phyloP scores from a whole-genome alignment of 371 early-diverging fungal genomes.

The Actinomortierella wolfii region DNA sequence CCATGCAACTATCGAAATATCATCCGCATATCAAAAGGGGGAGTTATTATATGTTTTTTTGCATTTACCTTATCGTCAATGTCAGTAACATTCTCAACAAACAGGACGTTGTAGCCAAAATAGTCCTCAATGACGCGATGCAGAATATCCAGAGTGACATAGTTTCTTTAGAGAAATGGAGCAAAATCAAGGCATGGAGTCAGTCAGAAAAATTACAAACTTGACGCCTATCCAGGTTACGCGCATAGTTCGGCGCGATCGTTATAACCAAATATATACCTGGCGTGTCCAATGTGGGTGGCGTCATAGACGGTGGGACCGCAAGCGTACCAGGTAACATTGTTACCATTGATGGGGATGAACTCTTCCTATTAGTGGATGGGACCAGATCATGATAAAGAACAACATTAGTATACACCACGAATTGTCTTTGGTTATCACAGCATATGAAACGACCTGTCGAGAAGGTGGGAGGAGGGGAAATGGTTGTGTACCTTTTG shows the following conservation, averaged over 20 bases:
- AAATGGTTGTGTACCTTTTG: conserved; percentile 46
- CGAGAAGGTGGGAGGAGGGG: too few species aligned
- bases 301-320: conserved; percentile 99
- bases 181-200: conserved; percentile 1
- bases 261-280: conserved; percentile 34
- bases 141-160: conserved; percentile 95
- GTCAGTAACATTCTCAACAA: conserved; percentile 99
- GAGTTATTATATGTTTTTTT: background rate
- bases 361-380: conserved; percentile 75
- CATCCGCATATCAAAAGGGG: too few species aligned
- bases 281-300: conserved; percentile 99
- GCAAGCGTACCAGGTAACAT: conserved; percentile 97
- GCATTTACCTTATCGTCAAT: conserved; percentile 96
- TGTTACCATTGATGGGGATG: conserved; percentile 77
- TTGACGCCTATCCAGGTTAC: too few species aligned
- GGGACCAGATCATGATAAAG: too few species aligned
- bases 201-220: conserved; percentile 6
- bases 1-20: too few species aligned
- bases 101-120: conserved; percentile 93
- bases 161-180: conserved; percentile 73
- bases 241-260: too few species aligned
- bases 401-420: too few species aligned
- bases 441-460: too few species aligned
- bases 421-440: too few species aligned
- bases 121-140: conserved; percentile 96